These are phyloP conservation scores for Cladophialophora chaetospira DNA, from an alignment of 2,329 filamentous ascomycete genomes.

Conservation along the genomic window DNA sequence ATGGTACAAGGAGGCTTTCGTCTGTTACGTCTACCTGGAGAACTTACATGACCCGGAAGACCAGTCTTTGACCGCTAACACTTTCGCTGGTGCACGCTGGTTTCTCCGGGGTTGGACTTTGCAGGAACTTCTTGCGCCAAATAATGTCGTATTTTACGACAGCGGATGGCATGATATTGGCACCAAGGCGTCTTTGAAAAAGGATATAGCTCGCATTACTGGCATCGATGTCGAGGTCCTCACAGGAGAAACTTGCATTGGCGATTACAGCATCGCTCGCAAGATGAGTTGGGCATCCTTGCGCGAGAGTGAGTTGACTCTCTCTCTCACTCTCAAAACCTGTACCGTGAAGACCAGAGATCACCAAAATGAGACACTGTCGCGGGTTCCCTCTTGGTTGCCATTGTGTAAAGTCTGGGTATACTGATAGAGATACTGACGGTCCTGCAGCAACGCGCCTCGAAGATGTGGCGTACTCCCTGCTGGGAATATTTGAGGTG, in stretches of 20 bases:
- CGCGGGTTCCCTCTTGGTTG: no score
- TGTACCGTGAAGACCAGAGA: no score
- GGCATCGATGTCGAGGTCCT: not conserved
- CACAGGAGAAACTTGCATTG: not conserved
- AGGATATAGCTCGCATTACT: not conserved
- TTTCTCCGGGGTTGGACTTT: conserved; percentile 34
- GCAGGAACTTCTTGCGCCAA: conserved; percentile 34
- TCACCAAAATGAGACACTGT: no score
- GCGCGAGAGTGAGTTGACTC: no score
- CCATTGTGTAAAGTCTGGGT: no score
- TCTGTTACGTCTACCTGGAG: conserved; percentile 30
- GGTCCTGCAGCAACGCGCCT: conserved; percentile 33
- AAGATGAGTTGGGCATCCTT: conserved; percentile 37
- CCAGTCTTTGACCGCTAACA: not conserved
- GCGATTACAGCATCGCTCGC: conserved; percentile 22
- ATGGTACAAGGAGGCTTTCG: conserved; percentile 26
- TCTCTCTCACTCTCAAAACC: no score
- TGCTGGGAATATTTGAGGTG: conserved; percentile 37
- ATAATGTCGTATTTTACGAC: conserved; percentile 24
- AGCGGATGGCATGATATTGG: conserved; percentile 10
- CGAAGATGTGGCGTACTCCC: conserved; percentile 37
- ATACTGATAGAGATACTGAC: no score
- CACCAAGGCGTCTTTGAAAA: not conserved
- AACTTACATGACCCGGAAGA: conserved; percentile 21
- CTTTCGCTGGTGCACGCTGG: conserved; percentile 13